phyloP scores from a whole-genome alignment of 1,284 basidiomycete species.

The Malassezia sympodialis region DNA sequence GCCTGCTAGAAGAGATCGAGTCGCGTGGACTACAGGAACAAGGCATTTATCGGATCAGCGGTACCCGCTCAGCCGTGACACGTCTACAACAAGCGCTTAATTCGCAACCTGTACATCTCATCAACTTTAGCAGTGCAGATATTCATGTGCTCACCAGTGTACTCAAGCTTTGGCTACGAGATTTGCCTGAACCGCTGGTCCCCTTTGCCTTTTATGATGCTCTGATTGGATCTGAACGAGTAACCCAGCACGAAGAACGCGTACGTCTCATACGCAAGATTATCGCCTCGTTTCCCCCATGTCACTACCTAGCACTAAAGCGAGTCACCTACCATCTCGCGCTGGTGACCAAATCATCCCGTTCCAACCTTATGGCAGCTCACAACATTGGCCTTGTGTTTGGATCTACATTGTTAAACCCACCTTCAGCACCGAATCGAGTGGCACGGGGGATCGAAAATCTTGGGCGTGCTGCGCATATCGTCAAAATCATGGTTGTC shows the following conservation, averaged over 20 bases:
- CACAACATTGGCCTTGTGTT: conserved; percentile 47
- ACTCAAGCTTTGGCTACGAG: conserved; percentile 44
- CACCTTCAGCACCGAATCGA: conserved; percentile 30
- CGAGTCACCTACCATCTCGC: conserved; percentile 39
- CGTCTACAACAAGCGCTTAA: conserved; percentile 29
- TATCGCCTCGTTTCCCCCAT: conserved; percentile 37
- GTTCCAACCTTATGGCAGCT: conserved; percentile 42
- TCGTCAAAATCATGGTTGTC: conserved; percentile 44
- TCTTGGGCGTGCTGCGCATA: conserved; percentile 42
- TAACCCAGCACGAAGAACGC: conserved; percentile 34
- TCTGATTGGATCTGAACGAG: conserved; percentile 39
- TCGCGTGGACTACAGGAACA: conserved; percentile 41
- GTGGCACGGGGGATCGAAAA: conserved; percentile 35
- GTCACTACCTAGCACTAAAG: conserved; percentile 38
- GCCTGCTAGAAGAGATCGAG: conserved; percentile 45
- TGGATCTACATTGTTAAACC: conserved; percentile 44
- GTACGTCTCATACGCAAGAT: conserved; percentile 39
- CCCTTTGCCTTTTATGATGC: conserved; percentile 41
- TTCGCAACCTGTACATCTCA: conserved; percentile 25
- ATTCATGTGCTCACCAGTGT: conserved; percentile 43
- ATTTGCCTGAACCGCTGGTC: conserved; percentile 44
- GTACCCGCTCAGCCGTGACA: conserved; percentile 38
- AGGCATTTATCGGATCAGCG: conserved; percentile 47
- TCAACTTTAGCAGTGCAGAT: conserved; percentile 33
- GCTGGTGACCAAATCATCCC: conserved; percentile 32